Conservation (phyloP, 441 rosid genomes). For the Francoa sonchifolia region DNA sequence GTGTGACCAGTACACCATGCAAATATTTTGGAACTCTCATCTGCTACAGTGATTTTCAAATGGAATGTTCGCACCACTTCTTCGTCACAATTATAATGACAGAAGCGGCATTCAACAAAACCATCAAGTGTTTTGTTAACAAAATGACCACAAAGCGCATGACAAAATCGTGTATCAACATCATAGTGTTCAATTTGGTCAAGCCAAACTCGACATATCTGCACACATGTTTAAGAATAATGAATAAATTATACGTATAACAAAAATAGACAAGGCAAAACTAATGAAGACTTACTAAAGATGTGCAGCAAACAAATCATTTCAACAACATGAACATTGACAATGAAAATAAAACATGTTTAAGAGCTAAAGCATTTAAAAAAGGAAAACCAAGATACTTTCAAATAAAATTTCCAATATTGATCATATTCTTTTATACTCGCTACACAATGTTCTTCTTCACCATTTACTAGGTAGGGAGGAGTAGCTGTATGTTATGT, state of each 20-base stretch:
- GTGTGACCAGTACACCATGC: conserved; percentile 81
- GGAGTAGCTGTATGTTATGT: too few species aligned
- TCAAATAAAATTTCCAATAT: too few species aligned
- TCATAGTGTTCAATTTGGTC: conserved; percentile 56
- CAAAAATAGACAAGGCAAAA: too few species aligned
- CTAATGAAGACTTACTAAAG: too few species aligned
- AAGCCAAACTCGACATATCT: conserved; percentile 61
- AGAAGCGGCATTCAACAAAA: conserved; percentile 37
- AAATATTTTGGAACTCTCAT: conserved; percentile 35
- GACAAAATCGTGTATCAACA: conserved; percentile 46
- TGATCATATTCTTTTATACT: too few species aligned
- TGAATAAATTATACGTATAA: neutral
- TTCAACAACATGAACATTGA: too few species aligned
- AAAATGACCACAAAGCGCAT: conserved; percentile 56
- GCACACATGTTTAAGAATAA: conserved; percentile 6
- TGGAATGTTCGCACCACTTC: conserved; percentile 36
- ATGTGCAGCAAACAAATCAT: too few species aligned
- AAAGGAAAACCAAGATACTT: too few species aligned
- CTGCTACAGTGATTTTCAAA: conserved; percentile 45
- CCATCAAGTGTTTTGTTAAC: conserved; percentile 31
- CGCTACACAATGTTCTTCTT: too few species aligned
- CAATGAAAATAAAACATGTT: too few species aligned
- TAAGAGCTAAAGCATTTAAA: too few species aligned
- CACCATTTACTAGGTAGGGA: too few species aligned
- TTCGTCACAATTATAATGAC: conserved; percentile 20